A percentile compares a stretch with the other conserved stretches of the same genome.
These are phyloP conservation scores for Fraxinus cuspidata DNA, from an alignment of 257 asterid genomes.

Conservation along the genomic window DNA sequence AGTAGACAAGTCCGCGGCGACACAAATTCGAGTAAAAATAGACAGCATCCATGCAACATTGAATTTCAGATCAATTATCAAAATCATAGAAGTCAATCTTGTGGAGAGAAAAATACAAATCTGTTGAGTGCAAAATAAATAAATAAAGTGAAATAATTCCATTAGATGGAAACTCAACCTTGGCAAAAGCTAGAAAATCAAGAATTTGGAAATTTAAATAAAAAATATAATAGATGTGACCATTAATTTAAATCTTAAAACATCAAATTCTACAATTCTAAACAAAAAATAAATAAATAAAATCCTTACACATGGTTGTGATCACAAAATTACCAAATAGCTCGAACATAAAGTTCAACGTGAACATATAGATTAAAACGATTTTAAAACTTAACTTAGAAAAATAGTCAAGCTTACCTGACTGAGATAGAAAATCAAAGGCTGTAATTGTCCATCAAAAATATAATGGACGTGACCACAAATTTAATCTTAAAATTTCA, in stretches of 20 bases:
- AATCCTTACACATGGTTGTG: neutral
- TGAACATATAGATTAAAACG: neutral
- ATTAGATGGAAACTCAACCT: slow-evolving; percentile 1
- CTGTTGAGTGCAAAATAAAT: neutral
- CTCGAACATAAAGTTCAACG: neutral
- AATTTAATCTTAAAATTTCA: neutral
- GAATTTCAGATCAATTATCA: neutral
- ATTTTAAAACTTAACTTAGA: neutral
- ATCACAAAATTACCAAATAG: neutral
- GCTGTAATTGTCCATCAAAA: neutral
- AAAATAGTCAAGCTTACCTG: neutral
- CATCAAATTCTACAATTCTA: neutral
- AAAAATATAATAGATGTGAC: neutral
- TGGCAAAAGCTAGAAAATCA: slow-evolving; percentile 10
- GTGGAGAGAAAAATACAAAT: neutral
- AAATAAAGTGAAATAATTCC: neutral
- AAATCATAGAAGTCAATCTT: slow-evolving; percentile 1
- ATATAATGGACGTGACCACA: neutral
- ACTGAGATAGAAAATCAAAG: neutral
- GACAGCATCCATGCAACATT: neutral
- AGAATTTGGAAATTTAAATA: neutral
- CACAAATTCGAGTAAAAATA: neutral
- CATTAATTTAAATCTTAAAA: slow-evolving; percentile 3
- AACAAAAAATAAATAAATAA: neutral
- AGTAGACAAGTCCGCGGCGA: neutral